phyloP scores from a whole-genome alignment of 192 early-diverging fungal species.

The Coemansia sp. region DNA sequence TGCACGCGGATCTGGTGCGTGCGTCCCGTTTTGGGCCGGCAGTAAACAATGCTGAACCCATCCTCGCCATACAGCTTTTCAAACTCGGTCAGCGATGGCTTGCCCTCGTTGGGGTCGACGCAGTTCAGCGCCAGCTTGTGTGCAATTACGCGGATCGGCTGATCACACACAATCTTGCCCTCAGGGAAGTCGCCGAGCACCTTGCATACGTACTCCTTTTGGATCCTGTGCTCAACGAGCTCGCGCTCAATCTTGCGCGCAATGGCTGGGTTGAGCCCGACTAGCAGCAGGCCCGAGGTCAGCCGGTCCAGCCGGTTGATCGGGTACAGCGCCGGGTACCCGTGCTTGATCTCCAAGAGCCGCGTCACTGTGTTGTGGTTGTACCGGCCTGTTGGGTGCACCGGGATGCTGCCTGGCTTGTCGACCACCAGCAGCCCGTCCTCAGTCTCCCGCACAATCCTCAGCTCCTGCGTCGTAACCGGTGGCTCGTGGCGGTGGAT shows the following conservation, averaged over 20 bases:
- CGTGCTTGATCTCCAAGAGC: constrained; percentile 64
- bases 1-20: constrained; percentile 99
- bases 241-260: constrained; percentile 65
- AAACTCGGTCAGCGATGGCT: constrained; percentile 81
- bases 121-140: constrained; percentile 88
- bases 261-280: constrained; percentile 59
- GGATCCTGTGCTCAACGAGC: constrained; percentile 65
- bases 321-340: constrained; percentile 59
- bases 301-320: constrained; percentile 90
- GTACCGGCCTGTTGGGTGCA: constrained; percentile 79
- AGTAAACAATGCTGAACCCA: constrained; percentile 70
- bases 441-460: constrained; percentile 61
- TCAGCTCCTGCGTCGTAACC: constrained; percentile 61
- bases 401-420: constrained; percentile 90
- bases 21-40: constrained; percentile 84
- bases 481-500: constrained; percentile 97
- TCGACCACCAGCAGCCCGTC: constrained; percentile 77
- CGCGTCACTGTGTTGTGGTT: constrained; percentile 80
- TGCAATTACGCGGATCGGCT: constrained; percentile 82
- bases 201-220: constrained; percentile 86
- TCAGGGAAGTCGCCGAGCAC: constrained; percentile 87
- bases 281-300: constrained; percentile 88
- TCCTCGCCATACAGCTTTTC: constrained; percentile 63
- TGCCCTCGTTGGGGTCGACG: constrained; percentile 74
- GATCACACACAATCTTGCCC: constrained; percentile 58